Evolutionary conservation across 257 asterid species (phyloP), one percentile per base, ranked within the genome.

Genomic region (Salvia hispanica): DNA sequence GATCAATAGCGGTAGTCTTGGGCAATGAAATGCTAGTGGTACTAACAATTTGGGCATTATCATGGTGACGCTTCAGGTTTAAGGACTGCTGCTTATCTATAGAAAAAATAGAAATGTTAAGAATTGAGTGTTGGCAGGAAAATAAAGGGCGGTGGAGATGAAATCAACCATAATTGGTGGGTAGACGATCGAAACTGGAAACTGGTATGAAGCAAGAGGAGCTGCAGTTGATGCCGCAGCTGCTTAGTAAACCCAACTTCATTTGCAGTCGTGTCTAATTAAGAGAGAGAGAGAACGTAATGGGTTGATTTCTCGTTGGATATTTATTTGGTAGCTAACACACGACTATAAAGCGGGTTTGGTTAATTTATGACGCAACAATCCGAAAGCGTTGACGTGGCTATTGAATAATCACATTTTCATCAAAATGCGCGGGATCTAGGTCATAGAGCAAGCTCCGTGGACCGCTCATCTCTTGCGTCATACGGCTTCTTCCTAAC

Each of bases 191-290:
- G 50, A 43, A 78, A 44, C 71, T 62, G 40, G 81, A 76, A 39
- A 69, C 52, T 56, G 64, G 67, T 45, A 58, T 9, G 46, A 39
- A 59, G 11, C 50, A 72, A 54, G 59, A 31, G 66, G 61, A 44
- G 69, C 77, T 62, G 5, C 55, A 61, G 62, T 60, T 73, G 84
- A 64, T 18, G 47, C 62, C 7, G 53, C 44, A 66, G 52, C 73
- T 60, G 78, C 46, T 83, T 54, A 62, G 37, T 33, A 75, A 63
- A 33, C 71, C 67, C 66, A 74, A 45, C 70, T 78, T 83, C 83
- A 83, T 83, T 74, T 66, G 63, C 72, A 45, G 62, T 37, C 7
- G 3, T 34, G 66, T 25, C 58, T n/a, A 50, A 33, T 39, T 60
- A 31, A 53, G 37, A 21, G 58, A 6, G 6, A 14, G 42, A 8